These are phyloP conservation scores for Fermentozyma sake DNA, from an alignment of 1,139 yeast species.

Conservation along the genomic window DNA sequence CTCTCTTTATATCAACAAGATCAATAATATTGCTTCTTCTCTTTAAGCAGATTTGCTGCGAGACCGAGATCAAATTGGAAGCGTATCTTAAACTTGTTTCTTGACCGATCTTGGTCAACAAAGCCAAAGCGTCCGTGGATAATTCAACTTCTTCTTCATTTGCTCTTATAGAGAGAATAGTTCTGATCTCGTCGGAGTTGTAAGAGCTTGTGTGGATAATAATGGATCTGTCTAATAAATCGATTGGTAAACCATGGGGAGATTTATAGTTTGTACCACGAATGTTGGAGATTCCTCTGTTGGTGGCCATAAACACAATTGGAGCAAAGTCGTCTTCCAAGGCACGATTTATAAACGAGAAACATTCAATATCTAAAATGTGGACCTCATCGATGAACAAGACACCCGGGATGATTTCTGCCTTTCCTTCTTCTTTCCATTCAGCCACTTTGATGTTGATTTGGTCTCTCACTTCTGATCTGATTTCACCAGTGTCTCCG, in stretches of 20 bases:
- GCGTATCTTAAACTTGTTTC: slow-evolving; percentile 95
- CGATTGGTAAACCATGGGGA: slow-evolving; percentile 95
- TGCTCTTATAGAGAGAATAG: slow-evolving; percentile 87
- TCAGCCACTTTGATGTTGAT: slow-evolving; percentile 95
- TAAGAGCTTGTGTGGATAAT: slow-evolving; percentile 84
- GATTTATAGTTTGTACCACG: slow-evolving; percentile 92
- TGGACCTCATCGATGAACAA: slow-evolving; percentile 97
- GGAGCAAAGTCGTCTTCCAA: slow-evolving; percentile 96
- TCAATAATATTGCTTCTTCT: slow-evolving; percentile 72
- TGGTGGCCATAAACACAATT: slow-evolving; percentile 97
- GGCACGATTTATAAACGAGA: slow-evolving; percentile 92
- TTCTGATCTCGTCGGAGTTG: slow-evolving; percentile 74
- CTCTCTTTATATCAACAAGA: slow-evolving; percentile 80
- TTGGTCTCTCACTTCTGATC: slow-evolving; percentile 94
- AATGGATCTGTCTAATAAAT: slow-evolving; percentile 88
- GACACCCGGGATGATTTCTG: slow-evolving; percentile 98
- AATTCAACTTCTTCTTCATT: slow-evolving; percentile 94
- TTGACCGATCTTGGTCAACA: slow-evolving; percentile 86
- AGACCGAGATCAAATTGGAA: slow-evolving; percentile 81
- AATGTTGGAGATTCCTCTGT: slow-evolving; percentile 87
- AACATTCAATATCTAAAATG: slow-evolving; percentile 97
- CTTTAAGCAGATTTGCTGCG: slow-evolving; percentile 80
- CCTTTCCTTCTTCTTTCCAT: slow-evolving; percentile 99
- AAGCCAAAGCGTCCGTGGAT: slow-evolving; percentile 75
- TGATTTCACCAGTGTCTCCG: slow-evolving; percentile 97